Evolutionary conservation across 495 filamentous ascomycete species (phyloP).

Genomic region (Thozetella sp.): DNA sequence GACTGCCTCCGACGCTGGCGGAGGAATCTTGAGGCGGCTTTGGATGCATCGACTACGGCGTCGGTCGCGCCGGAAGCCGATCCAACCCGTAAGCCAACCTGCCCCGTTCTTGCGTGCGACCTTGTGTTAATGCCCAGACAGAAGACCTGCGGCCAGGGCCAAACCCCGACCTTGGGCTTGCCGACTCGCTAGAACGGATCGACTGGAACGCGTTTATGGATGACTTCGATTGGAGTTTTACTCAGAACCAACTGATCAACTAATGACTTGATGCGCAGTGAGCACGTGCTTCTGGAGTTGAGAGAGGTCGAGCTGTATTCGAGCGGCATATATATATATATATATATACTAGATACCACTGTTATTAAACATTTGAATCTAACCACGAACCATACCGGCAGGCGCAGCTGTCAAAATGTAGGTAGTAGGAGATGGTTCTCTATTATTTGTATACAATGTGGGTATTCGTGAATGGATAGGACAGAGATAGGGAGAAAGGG

Average conservation of each 20-base stretch:
- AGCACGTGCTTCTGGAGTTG: no score
- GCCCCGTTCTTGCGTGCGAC: neutral
- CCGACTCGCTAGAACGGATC: conserved; percentile 33
- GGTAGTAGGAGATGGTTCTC: no score
- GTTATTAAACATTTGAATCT: no score
- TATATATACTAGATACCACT: no score
- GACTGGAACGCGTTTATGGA: conserved; percentile 47
- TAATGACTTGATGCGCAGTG: no score
- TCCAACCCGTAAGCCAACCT: conserved; percentile 10
- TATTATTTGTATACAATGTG: no score
- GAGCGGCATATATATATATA: no score
- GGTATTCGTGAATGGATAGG: neutral
- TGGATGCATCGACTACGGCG: conserved; percentile 13
- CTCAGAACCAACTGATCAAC: conserved; percentile 11
- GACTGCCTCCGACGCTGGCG: conserved; percentile 41
- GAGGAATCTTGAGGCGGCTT: conserved; percentile 25
- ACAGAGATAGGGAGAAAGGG: no score
- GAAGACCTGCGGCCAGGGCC: conserved; percentile 11
- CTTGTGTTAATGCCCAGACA: neutral
- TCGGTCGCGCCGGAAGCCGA: conserved; percentile 5
- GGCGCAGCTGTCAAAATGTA: no score
- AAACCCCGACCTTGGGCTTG: conserved; percentile 19
- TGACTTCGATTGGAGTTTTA: conserved; percentile 47
- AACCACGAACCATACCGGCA: no score
- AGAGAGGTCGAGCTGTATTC: no score